A percentile compares a stretch with the other conserved stretches of the same genome.
phyloP scores from a whole-genome alignment of 1,284 basidiomycete genomes.

The Boletus semigastroideus region DNA sequence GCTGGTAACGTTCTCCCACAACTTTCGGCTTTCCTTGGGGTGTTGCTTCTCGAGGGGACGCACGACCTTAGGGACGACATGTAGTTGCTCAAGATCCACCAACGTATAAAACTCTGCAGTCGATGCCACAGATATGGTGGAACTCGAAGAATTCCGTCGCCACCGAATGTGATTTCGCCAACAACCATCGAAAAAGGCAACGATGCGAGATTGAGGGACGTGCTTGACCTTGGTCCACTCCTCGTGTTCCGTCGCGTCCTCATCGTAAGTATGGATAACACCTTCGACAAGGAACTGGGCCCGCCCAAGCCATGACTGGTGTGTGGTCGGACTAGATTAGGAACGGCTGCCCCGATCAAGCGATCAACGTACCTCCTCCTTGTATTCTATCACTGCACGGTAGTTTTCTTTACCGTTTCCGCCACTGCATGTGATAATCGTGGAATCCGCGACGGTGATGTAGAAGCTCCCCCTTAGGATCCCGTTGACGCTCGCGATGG shows the following conservation, averaged over 20 bases:
- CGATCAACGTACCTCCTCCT: slow-evolving; percentile 77
- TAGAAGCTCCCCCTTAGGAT: slow-evolving; percentile 90
- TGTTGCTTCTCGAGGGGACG: slow-evolving; percentile 81
- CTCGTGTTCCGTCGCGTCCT: slow-evolving; percentile 59
- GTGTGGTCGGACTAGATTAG: slow-evolving; percentile 3
- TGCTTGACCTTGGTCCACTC: slow-evolving; percentile 90
- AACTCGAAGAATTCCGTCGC: slow-evolving; percentile 59
- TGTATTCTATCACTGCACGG: slow-evolving; percentile 88
- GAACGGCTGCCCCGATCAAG: neutral
- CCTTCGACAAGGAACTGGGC: slow-evolving; percentile 90
- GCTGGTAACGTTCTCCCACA: slow-evolving; percentile 88
- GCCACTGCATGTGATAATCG: slow-evolving; percentile 81
- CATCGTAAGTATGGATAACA: slow-evolving; percentile 81
- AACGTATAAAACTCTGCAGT: slow-evolving; percentile 65
- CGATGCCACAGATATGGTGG: slow-evolving; percentile 38
- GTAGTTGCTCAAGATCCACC: slow-evolving; percentile 75
- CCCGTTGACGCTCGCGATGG: slow-evolving; percentile 88
- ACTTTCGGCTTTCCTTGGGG: slow-evolving; percentile 78
- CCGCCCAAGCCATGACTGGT: slow-evolving; percentile 86
- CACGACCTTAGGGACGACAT: slow-evolving; percentile 82
- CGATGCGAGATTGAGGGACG: slow-evolving; percentile 76
- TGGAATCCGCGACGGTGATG: slow-evolving; percentile 80
- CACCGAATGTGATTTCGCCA: slow-evolving; percentile 87
- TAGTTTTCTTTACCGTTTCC: slow-evolving; percentile 62
- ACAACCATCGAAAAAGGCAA: slow-evolving; percentile 84